Percentiles rank a stretch among this genome's conserved stretches.
These are phyloP conservation scores for Entophlyctis luteolus DNA, from an alignment of 192 early-diverging fungal genomes.

Conservation along the genomic window DNA sequence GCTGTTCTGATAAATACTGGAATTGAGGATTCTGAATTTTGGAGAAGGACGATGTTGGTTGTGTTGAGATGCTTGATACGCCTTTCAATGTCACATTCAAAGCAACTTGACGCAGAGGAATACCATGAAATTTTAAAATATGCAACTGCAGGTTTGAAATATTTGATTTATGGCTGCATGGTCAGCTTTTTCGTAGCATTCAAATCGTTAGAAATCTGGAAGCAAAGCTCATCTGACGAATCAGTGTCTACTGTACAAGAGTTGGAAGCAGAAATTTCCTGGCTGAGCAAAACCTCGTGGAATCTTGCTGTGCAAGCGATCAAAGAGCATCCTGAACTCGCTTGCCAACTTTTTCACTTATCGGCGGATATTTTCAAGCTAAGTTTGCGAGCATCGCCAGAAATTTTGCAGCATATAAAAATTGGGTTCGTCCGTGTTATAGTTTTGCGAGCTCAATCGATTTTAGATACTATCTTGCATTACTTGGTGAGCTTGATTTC, in stretches of 20 bases:
- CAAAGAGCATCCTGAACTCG: background rate
- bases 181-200: background rate
- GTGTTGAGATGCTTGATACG: conserved; percentile 14
- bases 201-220: background rate
- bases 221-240: background rate
- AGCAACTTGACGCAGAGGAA: background rate
- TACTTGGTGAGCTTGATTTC: background rate
- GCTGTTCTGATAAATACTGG: background rate
- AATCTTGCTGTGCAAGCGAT: conserved; percentile 5
- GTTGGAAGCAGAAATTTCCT: conserved; percentile 1
- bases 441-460: background rate
- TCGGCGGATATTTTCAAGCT: background rate
- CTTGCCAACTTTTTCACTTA: conserved; percentile 6
- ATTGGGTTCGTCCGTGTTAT: conserved; percentile 1
- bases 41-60: conserved; percentile 9
- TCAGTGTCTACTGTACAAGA: background rate
- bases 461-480: background rate
- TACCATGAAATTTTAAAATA: conserved; percentile 7
- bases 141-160: background rate
- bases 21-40: conserved; percentile 10
- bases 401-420: background rate
- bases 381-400: background rate
- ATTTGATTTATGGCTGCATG: background rate
- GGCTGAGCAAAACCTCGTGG: conserved; percentile 16
- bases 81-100: background rate